These are phyloP conservation scores for Pistacia atlantica DNA, from an alignment of 345 rosid species.

Conservation along the genomic window DNA sequence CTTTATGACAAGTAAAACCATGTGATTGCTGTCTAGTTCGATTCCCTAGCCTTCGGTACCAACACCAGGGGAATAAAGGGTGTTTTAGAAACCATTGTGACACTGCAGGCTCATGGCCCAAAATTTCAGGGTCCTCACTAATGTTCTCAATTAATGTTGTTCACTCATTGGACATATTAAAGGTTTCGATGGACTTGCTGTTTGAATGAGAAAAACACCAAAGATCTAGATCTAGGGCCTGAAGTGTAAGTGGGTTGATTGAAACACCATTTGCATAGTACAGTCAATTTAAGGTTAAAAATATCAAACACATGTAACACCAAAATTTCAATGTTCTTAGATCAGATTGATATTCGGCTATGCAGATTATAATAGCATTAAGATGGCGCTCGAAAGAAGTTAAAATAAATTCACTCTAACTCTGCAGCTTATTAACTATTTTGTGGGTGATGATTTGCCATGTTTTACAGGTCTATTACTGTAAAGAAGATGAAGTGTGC, in stretches of 20 bases:
- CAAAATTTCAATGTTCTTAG: too few relatives aligned
- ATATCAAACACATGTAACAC: too few relatives aligned
- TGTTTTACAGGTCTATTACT: constrained; percentile 64
- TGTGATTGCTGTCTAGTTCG: not conserved
- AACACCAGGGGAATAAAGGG: not conserved
- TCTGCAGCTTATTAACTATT: not conserved
- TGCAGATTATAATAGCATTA: too few relatives aligned
- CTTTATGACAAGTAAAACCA: constrained; percentile 5
- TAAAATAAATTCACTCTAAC: not conserved
- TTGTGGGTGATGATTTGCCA: not conserved
- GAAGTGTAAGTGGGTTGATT: not conserved
- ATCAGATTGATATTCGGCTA: too few relatives aligned
- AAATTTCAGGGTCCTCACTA: not conserved
- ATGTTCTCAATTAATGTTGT: not conserved
- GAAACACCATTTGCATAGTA: not conserved
- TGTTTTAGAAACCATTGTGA: not conserved
- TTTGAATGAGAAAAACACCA: not conserved
- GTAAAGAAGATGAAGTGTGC: constrained; percentile 96
- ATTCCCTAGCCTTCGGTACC: not conserved
- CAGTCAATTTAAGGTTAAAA: not conserved
- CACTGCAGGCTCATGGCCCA: not conserved
- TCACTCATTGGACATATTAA: not conserved
- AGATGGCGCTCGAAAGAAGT: not conserved
- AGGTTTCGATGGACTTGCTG: not conserved
- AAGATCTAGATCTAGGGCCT: not conserved